Conservation (phyloP, 345 rosid species). For the Citrus reticulata region DNA sequence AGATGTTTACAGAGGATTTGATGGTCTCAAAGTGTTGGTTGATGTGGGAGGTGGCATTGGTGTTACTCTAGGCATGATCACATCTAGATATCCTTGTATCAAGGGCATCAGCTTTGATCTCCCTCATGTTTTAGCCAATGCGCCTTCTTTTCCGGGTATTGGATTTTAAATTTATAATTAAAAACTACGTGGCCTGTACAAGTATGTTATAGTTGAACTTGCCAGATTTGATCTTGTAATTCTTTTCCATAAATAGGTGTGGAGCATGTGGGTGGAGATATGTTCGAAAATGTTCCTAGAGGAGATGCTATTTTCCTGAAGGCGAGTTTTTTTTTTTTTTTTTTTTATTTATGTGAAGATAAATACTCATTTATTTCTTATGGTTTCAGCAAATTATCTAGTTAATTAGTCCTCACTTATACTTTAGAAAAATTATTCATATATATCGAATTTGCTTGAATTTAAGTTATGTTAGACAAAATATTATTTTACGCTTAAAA, state of each 20-base stretch:
- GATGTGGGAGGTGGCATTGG: neutral
- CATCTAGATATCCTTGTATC: neutral
- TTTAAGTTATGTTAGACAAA: too few species aligned
- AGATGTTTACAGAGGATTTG: neutral
- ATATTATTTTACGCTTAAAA: too few species aligned
- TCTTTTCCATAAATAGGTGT: slow-evolving; percentile 36
- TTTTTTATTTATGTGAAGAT: neutral
- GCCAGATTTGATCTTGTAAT: too few species aligned
- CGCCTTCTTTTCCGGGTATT: slow-evolving; percentile 30
- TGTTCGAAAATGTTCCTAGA: slow-evolving; percentile 72
- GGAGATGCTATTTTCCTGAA: slow-evolving; percentile 44
- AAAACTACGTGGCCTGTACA: too few species aligned
- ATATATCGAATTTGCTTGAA: too few species aligned
- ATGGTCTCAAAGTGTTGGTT: neutral
- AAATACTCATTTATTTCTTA: too few species aligned
- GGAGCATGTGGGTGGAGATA: slow-evolving; percentile 75
- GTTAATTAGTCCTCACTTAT: too few species aligned
- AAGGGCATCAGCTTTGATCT: slow-evolving; percentile 32
- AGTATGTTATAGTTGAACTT: too few species aligned
- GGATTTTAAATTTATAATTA: too few species aligned
- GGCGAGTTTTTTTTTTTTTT: slow-evolving; percentile 27
- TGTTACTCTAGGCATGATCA: neutral
- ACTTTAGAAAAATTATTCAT: too few species aligned
- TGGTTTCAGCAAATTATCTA: too few species aligned
- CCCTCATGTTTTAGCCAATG: slow-evolving; percentile 29